Conservation (phyloP, 2,329 filamentous ascomycete genomes). For the Colletotrichum endophyticum region DNA sequence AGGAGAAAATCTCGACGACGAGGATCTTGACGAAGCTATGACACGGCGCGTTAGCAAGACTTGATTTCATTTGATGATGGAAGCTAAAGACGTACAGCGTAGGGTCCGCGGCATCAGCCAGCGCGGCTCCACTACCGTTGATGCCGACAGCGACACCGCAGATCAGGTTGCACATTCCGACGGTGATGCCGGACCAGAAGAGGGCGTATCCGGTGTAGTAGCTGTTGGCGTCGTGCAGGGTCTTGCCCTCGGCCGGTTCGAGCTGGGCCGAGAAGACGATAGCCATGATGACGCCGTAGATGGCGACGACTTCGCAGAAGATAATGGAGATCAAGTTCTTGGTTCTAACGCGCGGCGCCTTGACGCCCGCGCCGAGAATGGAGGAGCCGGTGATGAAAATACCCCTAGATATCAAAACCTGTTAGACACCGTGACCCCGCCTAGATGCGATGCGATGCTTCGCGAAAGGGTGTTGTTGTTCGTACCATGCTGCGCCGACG, state of each 20-base stretch:
- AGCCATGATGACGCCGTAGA: constrained; percentile 99
- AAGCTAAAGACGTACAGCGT: constrained; percentile 68
- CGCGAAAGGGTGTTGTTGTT: neutral
- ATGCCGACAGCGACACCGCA: constrained; percentile 97
- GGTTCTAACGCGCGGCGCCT: constrained; percentile 94
- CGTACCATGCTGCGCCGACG: constrained; percentile 95
- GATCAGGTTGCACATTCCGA: constrained; percentile 93
- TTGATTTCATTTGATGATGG: neutral
- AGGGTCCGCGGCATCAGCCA: constrained; percentile 93
- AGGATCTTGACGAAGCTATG: constrained; percentile 95
- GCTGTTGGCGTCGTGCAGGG: constrained; percentile 75
- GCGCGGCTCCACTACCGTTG: constrained; percentile 94
- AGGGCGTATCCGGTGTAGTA: constrained; percentile 95
- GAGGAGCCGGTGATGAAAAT: constrained; percentile 99
- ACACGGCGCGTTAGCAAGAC: constrained; percentile 24
- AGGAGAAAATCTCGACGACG: constrained; percentile 99
- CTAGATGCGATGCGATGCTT: neutral
- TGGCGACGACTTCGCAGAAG: constrained; percentile 99
- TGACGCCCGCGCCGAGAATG: constrained; percentile 95
- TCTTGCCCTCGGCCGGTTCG: constrained; percentile 65
- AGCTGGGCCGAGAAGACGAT: constrained; percentile 97
- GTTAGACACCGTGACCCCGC: constrained; percentile 9
- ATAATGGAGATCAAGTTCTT: constrained; percentile 99
- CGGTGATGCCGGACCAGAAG: constrained; percentile 95
- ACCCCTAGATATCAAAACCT: constrained; percentile 66